These are phyloP conservation scores for Microcyclosporella mali DNA, from an alignment of 2,329 filamentous ascomycete genomes.

Conservation along the genomic window DNA sequence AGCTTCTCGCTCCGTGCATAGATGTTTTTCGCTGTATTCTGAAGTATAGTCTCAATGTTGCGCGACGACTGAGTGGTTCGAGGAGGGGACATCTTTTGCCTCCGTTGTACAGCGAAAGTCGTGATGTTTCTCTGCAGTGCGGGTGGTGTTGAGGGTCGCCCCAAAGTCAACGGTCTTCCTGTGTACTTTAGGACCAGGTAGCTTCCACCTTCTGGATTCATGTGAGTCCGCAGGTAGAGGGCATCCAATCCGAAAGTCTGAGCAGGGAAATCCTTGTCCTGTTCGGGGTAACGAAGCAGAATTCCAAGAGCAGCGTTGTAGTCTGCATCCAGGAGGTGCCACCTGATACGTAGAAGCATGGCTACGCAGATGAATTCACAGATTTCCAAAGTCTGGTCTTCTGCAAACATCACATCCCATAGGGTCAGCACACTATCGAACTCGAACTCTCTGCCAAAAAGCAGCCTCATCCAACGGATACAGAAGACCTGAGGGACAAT, in stretches of 20 bases:
- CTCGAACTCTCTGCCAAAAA: constrained; percentile 90
- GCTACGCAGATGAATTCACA: constrained; percentile 88
- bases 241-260: constrained; percentile 83
- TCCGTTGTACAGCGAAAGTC: constrained; percentile 19
- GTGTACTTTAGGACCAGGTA: constrained; percentile 67
- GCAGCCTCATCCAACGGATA: constrained; percentile 90
- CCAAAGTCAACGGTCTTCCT: constrained; percentile 33
- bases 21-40: constrained; percentile 69
- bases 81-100: constrained; percentile 9
- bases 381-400: constrained; percentile 71
- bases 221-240: constrained; percentile 62
- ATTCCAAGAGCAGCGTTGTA: constrained; percentile 79
- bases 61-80: constrained; percentile 31
- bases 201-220: constrained; percentile 56
- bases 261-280: constrained; percentile 18
- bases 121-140: constrained; percentile 32
- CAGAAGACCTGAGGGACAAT: constrained; percentile 95
- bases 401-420: constrained; percentile 87
- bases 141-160: constrained; percentile 28
- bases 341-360: constrained; percentile 87
- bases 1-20: constrained; percentile 68
- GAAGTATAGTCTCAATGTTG: constrained; percentile 63
- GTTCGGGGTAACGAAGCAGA: constrained; percentile 75
- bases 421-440: constrained; percentile 77
- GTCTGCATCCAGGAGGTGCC: constrained; percentile 79